Evolutionary conservation across 352 stramenopile species (phyloP), one percentile per base, ranked within the genome.

Genomic region (Elongisporangium anandrum): DNA sequence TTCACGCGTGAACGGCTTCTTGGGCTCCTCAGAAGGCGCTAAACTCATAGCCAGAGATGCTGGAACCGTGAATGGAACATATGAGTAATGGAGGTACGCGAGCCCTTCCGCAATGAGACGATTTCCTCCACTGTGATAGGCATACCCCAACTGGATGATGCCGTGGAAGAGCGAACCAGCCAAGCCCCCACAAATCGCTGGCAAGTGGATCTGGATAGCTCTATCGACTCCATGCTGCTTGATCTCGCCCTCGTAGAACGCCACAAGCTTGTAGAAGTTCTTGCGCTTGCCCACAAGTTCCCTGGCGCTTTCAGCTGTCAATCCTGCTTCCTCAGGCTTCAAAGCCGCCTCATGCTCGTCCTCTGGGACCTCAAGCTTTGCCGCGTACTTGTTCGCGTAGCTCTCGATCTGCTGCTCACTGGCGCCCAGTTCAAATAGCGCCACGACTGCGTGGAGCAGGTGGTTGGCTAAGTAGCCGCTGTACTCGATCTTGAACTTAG

Each of bases 81-180:
- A 77, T 19, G 58, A 64, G 56, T 64, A 53, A 52, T 80, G 72
- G 47, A 65, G 55, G 34, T 80, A 80, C 16, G 72, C 66, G 7
- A 80, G 61, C 0, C 69, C 69, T 54, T 80, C 72, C 10, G 72
- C 63, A 0, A 77, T 61, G 4, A 72, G 61, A 21, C 66, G 69
- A 19, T 77, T 66, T 4, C 63, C 63, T n/a, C 65, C 63, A 15
- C 77, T 70, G 53, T 73, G 66, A 52, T 77, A 73, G 10, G 72
- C 39, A 47, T 77, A 80, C 6, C 72, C 72, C 19, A 80, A 38
- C 24, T 80, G 72, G 61, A 80, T 77, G 52, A 80, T 62, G n/a
- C 60, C 66, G 50, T 80, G 72, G 47, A 80, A 52, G 54, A 80
- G 52, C 51, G 72, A 70, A 12, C 72, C 72, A 10, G 66, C 66